Evolutionary conservation across 2,329 filamentous ascomycete species (phyloP), one percentile per base, ranked within the genome.

Genomic region (Botryotinia globosa): DNA sequence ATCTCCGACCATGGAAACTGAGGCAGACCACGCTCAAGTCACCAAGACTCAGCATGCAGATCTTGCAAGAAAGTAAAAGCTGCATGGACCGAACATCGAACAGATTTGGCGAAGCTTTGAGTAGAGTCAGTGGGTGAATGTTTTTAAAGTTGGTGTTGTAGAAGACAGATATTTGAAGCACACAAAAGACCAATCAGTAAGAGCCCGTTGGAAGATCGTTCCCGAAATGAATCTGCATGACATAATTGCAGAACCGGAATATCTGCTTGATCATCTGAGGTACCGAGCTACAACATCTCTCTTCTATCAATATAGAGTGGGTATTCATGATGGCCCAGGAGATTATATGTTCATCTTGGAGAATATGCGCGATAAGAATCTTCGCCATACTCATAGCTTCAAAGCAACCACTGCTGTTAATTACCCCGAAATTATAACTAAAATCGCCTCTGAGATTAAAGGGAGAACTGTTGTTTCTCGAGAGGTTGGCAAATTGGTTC

Each of bases 141-240:
- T 80, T 67, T 74, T 85, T 67, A 81, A 79, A 61, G 81, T 76
- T 3, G 83, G 82, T 0, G 74, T 80, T 1, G 74, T 69, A 0
- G 80, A 82, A 0, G 81, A 81, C 10, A 71, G 66, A 16, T 80
- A 85, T 4, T 77, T 85, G 29, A 80, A 81, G 71, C 77, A 83
- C 62, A 72, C 81, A 1, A 39, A 34, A 4, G 84, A 86, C 69
- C 39, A 42, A 3, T 80, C 81, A 0, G 22, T 84, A 37, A 83
- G 82, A 0, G 79, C 79, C n/a, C 77, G 82, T 25, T 82, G 74
- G 75, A 83, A 82, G n/a, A 62, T 85, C 3, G 75, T 83, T 0
- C 83, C 84, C 0, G 85, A 86, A 65, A 82, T 80, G 80, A 85
- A 86, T 72, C 71, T 86, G 1, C 79, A 76, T 12, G 83, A 86